phyloP scores from a whole-genome alignment of 768 basidiomycete species.

The Kwoniella shandongensis region DNA sequence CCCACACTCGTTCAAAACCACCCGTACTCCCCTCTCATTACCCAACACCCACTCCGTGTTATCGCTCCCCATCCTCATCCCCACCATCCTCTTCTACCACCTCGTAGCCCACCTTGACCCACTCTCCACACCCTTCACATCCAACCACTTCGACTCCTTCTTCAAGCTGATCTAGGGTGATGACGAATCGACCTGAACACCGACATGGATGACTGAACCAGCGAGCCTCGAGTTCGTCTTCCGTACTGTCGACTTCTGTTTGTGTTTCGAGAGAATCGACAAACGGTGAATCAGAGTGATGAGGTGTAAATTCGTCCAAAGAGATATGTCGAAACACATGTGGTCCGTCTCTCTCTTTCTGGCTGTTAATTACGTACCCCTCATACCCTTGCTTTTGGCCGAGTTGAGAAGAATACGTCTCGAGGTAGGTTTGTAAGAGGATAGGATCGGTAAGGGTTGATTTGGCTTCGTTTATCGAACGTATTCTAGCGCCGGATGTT shows the following conservation, averaged over 20 bases:
- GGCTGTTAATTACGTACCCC: neutral
- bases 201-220: constrained; percentile 54
- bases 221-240: constrained; percentile 21
- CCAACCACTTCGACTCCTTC: constrained; percentile 53
- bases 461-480: constrained; percentile 42
- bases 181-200: constrained; percentile 48
- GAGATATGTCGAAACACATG: constrained; percentile 28
- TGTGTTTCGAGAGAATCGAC: neutral
- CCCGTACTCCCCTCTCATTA: too few species aligned
- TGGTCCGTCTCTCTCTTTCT: constrained; percentile 3
- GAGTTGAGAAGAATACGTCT: neutral
- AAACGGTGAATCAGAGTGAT: constrained; percentile 7
- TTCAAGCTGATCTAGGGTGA: constrained; percentile 52
- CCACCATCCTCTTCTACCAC: constrained; percentile 41
- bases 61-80: neutral
- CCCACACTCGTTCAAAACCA: too few species aligned
- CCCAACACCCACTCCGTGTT: too few species aligned
- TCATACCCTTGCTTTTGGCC: neutral
- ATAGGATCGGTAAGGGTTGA: constrained; percentile 8
- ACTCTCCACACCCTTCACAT: constrained; percentile 55
- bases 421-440: neutral
- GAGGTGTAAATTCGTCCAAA: constrained; percentile 27
- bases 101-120: constrained; percentile 55
- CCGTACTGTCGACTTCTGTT: neutral
- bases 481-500: constrained; percentile 18